Conservation (phyloP, 2,329 filamentous ascomycete genomes). For the Nannizzia gypsea region DNA sequence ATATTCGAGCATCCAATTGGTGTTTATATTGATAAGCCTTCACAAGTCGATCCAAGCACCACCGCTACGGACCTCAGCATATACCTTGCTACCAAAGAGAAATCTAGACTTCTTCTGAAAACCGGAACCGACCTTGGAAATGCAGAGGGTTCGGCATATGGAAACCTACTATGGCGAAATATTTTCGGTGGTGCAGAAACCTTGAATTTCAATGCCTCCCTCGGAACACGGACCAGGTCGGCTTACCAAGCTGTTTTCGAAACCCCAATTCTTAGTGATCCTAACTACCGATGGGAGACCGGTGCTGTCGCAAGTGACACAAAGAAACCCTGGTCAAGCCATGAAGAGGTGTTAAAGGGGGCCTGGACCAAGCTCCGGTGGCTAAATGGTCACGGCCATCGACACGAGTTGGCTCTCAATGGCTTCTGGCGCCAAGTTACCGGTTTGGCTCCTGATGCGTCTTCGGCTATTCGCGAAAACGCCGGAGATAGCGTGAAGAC, state of each 20-base stretch:
- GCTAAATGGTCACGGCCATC: constrained; percentile 52
- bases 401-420: constrained; percentile 69
- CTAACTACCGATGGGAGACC: constrained; percentile 64
- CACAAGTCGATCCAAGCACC: constrained; percentile 54
- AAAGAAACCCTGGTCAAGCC: constrained; percentile 83
- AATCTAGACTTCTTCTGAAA: constrained; percentile 73
- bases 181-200: constrained; percentile 90
- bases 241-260: constrained; percentile 81
- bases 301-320: constrained; percentile 75
- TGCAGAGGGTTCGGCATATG: constrained; percentile 84
- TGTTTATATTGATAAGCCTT: constrained; percentile 68
- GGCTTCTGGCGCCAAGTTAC: constrained; percentile 84
- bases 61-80: constrained; percentile 70
- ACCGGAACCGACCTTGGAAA: constrained; percentile 92
- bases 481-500: constrained; percentile 88
- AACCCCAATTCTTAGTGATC: constrained; percentile 71
- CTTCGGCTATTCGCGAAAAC: constrained; percentile 67
- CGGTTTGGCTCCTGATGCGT: constrained; percentile 60
- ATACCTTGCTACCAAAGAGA: constrained; percentile 65
- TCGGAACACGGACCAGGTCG: constrained; percentile 81
- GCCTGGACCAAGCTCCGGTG: constrained; percentile 66
- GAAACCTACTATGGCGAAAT: constrained; percentile 77
- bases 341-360: constrained; percentile 78
- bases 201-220: constrained; percentile 71
- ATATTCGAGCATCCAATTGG: constrained; percentile 78